Evolutionary conservation across 768 basidiomycete genomes (phyloP).

Genomic region (Pisolithus sp.): DNA sequence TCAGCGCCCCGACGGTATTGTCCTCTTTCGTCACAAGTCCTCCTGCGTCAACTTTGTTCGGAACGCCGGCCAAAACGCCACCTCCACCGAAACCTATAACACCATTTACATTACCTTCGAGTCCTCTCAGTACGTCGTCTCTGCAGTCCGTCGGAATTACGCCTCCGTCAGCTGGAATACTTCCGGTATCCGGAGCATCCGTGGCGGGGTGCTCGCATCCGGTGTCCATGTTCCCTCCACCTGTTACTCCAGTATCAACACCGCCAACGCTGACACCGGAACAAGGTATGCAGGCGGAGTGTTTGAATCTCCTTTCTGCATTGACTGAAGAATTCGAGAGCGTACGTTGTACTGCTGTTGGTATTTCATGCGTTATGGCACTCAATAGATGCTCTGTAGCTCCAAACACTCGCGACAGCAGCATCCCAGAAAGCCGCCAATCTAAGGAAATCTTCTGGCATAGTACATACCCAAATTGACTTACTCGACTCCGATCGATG

Average conservation of each 20-base stretch:
- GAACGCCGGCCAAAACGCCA: constrained; percentile 3
- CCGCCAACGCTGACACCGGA: constrained; percentile 27
- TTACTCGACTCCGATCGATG: constrained; percentile 46
- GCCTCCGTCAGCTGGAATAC: neutral
- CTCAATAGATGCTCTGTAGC: constrained; percentile 27
- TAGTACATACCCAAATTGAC: constrained; percentile 38
- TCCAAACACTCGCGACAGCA: constrained; percentile 35
- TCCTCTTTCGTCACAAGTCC: constrained; percentile 8
- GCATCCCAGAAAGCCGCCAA: constrained; percentile 31
- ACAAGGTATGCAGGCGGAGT: constrained; percentile 67
- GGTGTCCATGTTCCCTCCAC: neutral
- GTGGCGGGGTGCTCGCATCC: neutral
- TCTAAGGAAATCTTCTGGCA: constrained; percentile 31
- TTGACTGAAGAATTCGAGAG: constrained; percentile 50
- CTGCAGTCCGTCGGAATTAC: neutral
- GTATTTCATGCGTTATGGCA: neutral
- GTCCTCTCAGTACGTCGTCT: constrained; percentile 2
- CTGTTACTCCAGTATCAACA: constrained; percentile 6
- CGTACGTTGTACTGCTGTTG: constrained; percentile 35
- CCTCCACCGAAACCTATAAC: neutral
- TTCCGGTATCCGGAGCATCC: neutral
- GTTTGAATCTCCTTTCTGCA: constrained; percentile 39
- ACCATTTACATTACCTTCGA: constrained; percentile 10
- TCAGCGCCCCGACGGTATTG: constrained; percentile 5
- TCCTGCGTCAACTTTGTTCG: constrained; percentile 1